Evolutionary conservation across 2,329 filamentous ascomycete species (phyloP), one percentile per base, ranked within the genome.

Genomic region (Rhynchosporium secalis): DNA sequence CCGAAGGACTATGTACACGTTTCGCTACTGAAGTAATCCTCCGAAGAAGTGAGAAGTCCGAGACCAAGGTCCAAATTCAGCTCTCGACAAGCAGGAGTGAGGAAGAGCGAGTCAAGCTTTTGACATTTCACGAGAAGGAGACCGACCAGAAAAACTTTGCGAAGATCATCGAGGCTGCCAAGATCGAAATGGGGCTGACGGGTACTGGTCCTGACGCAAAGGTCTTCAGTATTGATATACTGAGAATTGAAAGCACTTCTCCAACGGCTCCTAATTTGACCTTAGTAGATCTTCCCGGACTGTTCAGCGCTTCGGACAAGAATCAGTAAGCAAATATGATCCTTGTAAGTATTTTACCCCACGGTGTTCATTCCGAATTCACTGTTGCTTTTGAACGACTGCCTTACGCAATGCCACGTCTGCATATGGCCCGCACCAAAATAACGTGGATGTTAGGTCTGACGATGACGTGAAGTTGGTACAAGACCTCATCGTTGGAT

Each of bases 11-110:
- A 3, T 79, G 77, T 49, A 80, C 78, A 5, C 69, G 75, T 1
- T 79, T 78, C 61, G 75, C 77, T 1, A 79, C 78, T 0, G 74
- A 80, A 62, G 77, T 81, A 31, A 76, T 76, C 3, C 76, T 75
- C 13, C 65, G 62, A 43, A 58, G 62, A 33, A 48, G 58, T 41
- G 38, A 55, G 6, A 56, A 64, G 15, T 48, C 52, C 6, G 54
- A 52, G 31, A 3, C 61, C 29, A 64, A 61, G 33, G 64, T 66
- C 12, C 60, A 61, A 7, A 58, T 66, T 6, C 43, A 62, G 7
- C 64, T 62, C 43, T 62, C 62, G 33, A 54, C 51, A n/a, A 48
- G 38, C 7, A 54, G 62, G 15, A 59, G 41, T 40, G 40, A 58
- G 26, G 51, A 58, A 6, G 56, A 66, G 40, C 55, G 61, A 15